These are phyloP conservation scores for Monosporascus sp. DNA, from an alignment of 2,329 filamentous ascomycete genomes.

Conservation along the genomic window DNA sequence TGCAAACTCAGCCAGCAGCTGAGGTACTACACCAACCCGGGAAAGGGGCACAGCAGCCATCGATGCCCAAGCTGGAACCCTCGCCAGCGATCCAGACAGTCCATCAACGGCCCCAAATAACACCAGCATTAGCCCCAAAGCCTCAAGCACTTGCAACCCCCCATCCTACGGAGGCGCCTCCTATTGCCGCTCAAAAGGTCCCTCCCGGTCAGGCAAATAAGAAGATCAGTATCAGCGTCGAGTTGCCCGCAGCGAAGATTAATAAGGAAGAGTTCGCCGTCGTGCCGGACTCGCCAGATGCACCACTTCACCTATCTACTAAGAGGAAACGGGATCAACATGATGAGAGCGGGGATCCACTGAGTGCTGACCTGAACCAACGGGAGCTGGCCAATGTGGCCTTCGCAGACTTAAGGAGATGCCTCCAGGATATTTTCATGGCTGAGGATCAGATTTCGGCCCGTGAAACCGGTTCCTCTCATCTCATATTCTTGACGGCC, in stretches of 20 bases:
- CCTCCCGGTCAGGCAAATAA: constrained; percentile 11
- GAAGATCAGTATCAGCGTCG: constrained; percentile 39
- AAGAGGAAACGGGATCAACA: constrained; percentile 49
- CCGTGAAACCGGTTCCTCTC: constrained; percentile 49
- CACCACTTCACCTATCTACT: constrained; percentile 42
- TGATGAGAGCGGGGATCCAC: constrained; percentile 50
- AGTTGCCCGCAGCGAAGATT: constrained; percentile 38
- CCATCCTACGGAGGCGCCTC: not conserved
- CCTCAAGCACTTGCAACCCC: not conserved
- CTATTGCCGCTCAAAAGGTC: constrained; percentile 1
- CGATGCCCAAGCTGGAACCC: constrained; percentile 4
- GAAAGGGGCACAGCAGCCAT: constrained; percentile 2
- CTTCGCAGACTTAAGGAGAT: constrained; percentile 62
- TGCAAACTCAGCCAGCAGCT: constrained; percentile 6
- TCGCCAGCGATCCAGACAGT: not conserved
- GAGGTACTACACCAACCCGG: constrained; percentile 3
- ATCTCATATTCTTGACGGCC: constrained; percentile 49
- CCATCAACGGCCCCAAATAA: not conserved
- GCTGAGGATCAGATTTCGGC: constrained; percentile 66
- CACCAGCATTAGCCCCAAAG: not conserved
- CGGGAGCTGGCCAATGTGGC: constrained; percentile 75
- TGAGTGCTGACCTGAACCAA: constrained; percentile 67
- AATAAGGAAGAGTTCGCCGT: constrained; percentile 50
- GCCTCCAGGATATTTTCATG: constrained; percentile 69
- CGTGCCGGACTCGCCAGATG: constrained; percentile 41